phyloP scores from a whole-genome alignment of 1,139 yeast species.

The Yamadazyma taylorii region DNA sequence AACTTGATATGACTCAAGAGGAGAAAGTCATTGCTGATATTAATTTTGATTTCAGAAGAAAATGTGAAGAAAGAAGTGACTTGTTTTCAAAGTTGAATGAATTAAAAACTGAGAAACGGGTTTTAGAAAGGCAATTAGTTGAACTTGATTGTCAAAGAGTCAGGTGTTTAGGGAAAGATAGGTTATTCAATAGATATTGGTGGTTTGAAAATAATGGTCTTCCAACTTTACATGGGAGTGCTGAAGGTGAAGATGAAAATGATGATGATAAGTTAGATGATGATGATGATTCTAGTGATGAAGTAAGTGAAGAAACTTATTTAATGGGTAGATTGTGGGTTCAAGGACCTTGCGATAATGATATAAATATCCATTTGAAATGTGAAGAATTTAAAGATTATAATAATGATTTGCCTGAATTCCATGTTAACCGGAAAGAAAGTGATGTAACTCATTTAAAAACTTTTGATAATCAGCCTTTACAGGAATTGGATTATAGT shows the following conservation, averaged over 20 bases:
- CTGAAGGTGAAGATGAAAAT: slow-evolving; percentile 37
- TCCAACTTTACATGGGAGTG: slow-evolving; percentile 53
- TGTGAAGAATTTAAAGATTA: slow-evolving; percentile 7
- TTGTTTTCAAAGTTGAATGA: slow-evolving; percentile 42
- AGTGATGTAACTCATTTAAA: neutral
- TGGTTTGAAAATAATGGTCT: slow-evolving; percentile 91
- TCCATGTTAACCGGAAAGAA: slow-evolving; percentile 1
- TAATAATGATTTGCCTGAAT: slow-evolving; percentile 5
- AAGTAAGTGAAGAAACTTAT: slow-evolving; percentile 56
- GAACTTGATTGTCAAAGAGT: slow-evolving; percentile 81
- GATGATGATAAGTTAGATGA: slow-evolving; percentile 35
- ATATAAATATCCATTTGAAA: slow-evolving; percentile 35
- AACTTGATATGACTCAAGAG: slow-evolving; percentile 46
- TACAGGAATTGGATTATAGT: slow-evolving; percentile 19
- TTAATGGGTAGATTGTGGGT: slow-evolving; percentile 90
- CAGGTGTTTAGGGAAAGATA: slow-evolving; percentile 76
- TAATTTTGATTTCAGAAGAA: slow-evolving; percentile 46
- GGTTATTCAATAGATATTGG: slow-evolving; percentile 87
- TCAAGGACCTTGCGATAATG: slow-evolving; percentile 84
- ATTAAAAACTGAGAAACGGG: slow-evolving; percentile 45
- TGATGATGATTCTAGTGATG: slow-evolving; percentile 40
- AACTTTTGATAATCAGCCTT: slow-evolving; percentile 9
- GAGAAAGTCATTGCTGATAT: slow-evolving; percentile 50
- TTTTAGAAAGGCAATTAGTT: slow-evolving; percentile 55
- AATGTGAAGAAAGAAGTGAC: slow-evolving; percentile 45